A percentile compares a stretch with the other conserved stretches of the same genome.
These are phyloP conservation scores for Pestalotiopsis fici DNA, from an alignment of 2,329 filamentous ascomycete species.

Conservation along the genomic window DNA sequence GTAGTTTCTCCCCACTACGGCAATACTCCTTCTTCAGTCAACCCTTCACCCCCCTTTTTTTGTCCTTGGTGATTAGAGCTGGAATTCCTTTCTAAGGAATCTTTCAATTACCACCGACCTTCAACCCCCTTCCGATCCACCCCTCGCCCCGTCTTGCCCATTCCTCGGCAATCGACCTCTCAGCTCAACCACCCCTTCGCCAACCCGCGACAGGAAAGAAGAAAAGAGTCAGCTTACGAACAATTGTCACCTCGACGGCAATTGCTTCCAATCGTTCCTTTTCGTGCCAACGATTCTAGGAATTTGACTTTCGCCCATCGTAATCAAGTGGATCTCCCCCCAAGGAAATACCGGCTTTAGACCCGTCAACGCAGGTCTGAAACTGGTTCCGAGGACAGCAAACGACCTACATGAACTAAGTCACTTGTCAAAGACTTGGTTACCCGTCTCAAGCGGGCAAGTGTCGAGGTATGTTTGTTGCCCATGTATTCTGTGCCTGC, in stretches of 20 bases:
- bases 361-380: slow-evolving; percentile 29
- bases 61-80: slow-evolving; percentile 20
- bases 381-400: slow-evolving; percentile 32
- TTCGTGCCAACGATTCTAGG: slow-evolving; percentile 29
- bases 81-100: slow-evolving; percentile 34
- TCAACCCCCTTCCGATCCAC: slow-evolving; percentile 18
- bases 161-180: slow-evolving; percentile 27
- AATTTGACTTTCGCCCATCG: slow-evolving; percentile 34
- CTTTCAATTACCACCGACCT: slow-evolving; percentile 27
- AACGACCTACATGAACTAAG: slow-evolving; percentile 33
- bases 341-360: slow-evolving; percentile 32
- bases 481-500: background rate
- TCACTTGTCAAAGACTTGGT: slow-evolving; percentile 8
- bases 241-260: slow-evolving; percentile 5
- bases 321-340: slow-evolving; percentile 30
- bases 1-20: background rate
- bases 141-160: slow-evolving; percentile 13
- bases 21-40: background rate
- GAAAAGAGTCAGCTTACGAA: background rate
- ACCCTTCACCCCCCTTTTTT: slow-evolving; percentile 9
- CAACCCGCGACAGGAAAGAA: slow-evolving; percentile 18
- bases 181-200: slow-evolving; percentile 11
- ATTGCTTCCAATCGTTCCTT: slow-evolving; percentile 15
- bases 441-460: slow-evolving; percentile 23
- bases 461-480: slow-evolving; percentile 33